Conservation (phyloP, 2,329 filamentous ascomycete species). For the Arthroderma uncinatum region DNA sequence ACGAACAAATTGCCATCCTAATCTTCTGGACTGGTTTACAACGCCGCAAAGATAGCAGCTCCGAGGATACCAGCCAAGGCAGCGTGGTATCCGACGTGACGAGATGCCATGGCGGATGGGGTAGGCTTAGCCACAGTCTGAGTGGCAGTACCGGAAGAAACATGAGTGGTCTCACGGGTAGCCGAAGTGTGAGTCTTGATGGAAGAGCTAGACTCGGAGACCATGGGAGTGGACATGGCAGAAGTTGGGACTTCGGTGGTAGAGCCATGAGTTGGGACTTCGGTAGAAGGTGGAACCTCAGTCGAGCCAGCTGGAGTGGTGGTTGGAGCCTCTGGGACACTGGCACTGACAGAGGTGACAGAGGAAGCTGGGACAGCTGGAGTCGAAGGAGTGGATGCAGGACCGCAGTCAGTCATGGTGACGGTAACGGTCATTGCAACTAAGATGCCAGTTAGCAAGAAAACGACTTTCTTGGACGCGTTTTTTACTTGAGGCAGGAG, state of each 20-base stretch:
- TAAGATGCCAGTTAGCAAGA: slow-evolving; percentile 6
- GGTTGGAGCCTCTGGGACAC: background rate
- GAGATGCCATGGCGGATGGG: slow-evolving; percentile 6
- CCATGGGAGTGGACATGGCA: background rate
- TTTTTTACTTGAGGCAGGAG: background rate
- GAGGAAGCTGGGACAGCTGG: background rate
- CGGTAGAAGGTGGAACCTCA: slow-evolving; percentile 1
- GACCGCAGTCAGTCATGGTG: slow-evolving; percentile 17
- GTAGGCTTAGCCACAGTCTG: background rate
- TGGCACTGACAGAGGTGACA: background rate
- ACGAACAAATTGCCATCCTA: background rate
- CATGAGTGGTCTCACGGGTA: background rate
- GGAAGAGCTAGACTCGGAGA: background rate
- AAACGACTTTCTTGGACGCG: background rate
- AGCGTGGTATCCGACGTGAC: slow-evolving; percentile 5
- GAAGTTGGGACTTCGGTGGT: background rate
- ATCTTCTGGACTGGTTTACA: background rate
- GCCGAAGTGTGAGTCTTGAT: background rate
- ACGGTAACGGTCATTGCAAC: slow-evolving; percentile 16
- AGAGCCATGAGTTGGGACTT: background rate
- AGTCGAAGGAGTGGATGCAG: background rate
- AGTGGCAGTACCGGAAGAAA: background rate
- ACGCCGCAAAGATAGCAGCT: background rate
- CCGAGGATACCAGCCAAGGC: slow-evolving; percentile 1
- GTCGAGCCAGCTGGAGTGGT: background rate